Conservation (phyloP, 2,329 filamentous ascomycete genomes). For the Pyrenophora graminea region DNA sequence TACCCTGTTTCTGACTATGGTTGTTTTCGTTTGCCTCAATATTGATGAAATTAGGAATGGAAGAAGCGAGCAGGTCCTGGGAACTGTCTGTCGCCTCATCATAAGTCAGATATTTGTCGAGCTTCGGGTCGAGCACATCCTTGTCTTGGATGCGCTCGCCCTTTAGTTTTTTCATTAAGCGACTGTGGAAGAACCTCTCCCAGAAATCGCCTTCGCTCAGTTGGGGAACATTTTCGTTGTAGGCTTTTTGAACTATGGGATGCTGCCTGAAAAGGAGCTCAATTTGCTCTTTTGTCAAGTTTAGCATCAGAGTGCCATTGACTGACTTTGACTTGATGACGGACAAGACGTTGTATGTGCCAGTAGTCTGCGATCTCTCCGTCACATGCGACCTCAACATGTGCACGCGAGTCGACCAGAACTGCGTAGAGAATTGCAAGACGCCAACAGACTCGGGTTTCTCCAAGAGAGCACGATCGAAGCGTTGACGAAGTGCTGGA, state of each 20-base stretch:
- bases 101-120: conserved; percentile 82
- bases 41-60: conserved; percentile 88
- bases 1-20: conserved; percentile 83
- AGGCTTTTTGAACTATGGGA: conserved; percentile 84
- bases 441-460: conserved; percentile 84
- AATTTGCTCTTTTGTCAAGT: conserved; percentile 88
- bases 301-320: conserved; percentile 71
- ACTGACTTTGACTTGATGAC: conserved; percentile 81
- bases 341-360: conserved; percentile 91
- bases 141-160: conserved; percentile 82
- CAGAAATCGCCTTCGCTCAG: conserved; percentile 83
- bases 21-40: conserved; percentile 94
- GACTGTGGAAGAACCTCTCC: conserved; percentile 90
- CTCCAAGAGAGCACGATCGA: conserved; percentile 79
- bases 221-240: conserved; percentile 84
- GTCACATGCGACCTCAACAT: conserved; percentile 88
- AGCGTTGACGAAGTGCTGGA: conserved; percentile 74
- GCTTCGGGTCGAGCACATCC: conserved; percentile 75
- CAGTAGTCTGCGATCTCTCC: conserved; percentile 81
- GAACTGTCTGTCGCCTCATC: conserved; percentile 62
- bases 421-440: conserved; percentile 83
- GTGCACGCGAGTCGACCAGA: conserved; percentile 89
- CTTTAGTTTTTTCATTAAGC: conserved; percentile 86
- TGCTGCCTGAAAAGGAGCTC: conserved; percentile 92
- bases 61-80: conserved; percentile 56